Evolutionary conservation across 768 basidiomycete genomes (phyloP), one percentile per base, ranked within the genome.

Genomic region (Agaricus blazei): DNA sequence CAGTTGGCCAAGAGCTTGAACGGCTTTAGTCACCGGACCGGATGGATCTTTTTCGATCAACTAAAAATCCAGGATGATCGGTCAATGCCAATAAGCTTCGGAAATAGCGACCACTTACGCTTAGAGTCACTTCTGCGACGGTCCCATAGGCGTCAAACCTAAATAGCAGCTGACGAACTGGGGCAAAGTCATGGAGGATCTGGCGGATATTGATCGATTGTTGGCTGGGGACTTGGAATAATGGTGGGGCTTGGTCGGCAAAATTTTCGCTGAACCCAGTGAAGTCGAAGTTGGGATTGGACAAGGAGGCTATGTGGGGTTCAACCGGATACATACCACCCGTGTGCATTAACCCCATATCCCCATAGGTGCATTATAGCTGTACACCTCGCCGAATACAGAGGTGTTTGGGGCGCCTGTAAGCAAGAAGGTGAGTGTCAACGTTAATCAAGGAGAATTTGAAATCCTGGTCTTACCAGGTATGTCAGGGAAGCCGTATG

Each of bases 1-100:
- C 40, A 90, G 75, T 62, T 81, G 81, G 42, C 87, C 81, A 47
- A 91, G 75, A n/a, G 90, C 88, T 67, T 84, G 88, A 36, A 90
- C 77, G 4, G 88, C 84, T 65, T 83, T 81, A 4, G 87, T 81
- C 42, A 90, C 80, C 2, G 87, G 79, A 43, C 90, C 88, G 52
- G 78, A 79, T 23, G 87, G 87, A 51, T 89, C 79, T 63, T 81
- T 75, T 40, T 81, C 70, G 54, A 89, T 79, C 51, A 83, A 73
- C 77, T 81, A 56, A 31, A 54, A 59, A 34, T 41, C 4, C 40
- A 14, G 11, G 34, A 42, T 34, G 42, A 52, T 41, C 31, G 31
- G 29, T 50, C 51, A 56, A 48, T 51, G 23, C 31, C 11, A 28
- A 42, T 34, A 48, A 8, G 41, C 40, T 41, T 42, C 31, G 40